Percentiles rank a stretch among this genome's conserved stretches.
phyloP scores from a whole-genome alignment of 176 grass and related monocot species.

The Oropetium thomaeum region DNA sequence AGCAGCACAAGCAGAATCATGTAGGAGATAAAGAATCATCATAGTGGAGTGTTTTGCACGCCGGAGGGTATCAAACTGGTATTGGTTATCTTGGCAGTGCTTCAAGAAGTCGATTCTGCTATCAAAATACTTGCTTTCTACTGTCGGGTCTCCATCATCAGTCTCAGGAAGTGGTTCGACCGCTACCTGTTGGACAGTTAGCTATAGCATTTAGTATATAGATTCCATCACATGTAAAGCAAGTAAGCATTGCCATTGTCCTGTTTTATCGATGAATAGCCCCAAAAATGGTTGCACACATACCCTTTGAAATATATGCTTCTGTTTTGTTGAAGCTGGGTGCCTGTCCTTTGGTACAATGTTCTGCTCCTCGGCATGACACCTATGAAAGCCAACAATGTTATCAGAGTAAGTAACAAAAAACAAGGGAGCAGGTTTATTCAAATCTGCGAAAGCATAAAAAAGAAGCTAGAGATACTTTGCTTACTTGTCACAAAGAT shows the following conservation, averaged over 20 bases:
- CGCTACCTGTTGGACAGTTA: slow-evolving; percentile 51
- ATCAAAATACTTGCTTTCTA: slow-evolving; percentile 86
- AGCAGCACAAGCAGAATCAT: slow-evolving; percentile 53
- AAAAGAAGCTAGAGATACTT: not conserved
- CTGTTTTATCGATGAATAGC: slow-evolving; percentile 5
- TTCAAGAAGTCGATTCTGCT: slow-evolving; percentile 73
- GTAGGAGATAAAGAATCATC: slow-evolving; percentile 95
- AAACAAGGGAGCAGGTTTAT: not conserved
- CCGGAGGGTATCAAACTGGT: slow-evolving; percentile 93
- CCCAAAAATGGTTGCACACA: slow-evolving; percentile 8
- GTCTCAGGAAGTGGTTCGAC: slow-evolving; percentile 55
- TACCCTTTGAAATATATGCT: slow-evolving; percentile 72
- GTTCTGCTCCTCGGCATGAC: slow-evolving; percentile 59
- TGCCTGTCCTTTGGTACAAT: slow-evolving; percentile 70
- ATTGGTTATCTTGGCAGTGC: slow-evolving; percentile 77
- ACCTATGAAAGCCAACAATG: slow-evolving; percentile 53
- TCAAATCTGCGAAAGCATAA: slow-evolving; percentile 10
- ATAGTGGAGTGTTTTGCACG: slow-evolving; percentile 93
- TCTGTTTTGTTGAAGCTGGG: slow-evolving; percentile 65
- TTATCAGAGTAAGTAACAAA: slow-evolving; percentile 7
- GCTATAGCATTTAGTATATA: slow-evolving; percentile 31
- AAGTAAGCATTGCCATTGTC: slow-evolving; percentile 4
- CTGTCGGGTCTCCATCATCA: slow-evolving; percentile 62
- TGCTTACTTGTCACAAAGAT: slow-evolving; percentile 81
- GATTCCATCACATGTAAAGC: slow-evolving; percentile 24